Evolutionary conservation across 768 basidiomycete genomes (phyloP), one percentile per base, ranked within the genome.

Genomic region (Infundibulicybe gibba): DNA sequence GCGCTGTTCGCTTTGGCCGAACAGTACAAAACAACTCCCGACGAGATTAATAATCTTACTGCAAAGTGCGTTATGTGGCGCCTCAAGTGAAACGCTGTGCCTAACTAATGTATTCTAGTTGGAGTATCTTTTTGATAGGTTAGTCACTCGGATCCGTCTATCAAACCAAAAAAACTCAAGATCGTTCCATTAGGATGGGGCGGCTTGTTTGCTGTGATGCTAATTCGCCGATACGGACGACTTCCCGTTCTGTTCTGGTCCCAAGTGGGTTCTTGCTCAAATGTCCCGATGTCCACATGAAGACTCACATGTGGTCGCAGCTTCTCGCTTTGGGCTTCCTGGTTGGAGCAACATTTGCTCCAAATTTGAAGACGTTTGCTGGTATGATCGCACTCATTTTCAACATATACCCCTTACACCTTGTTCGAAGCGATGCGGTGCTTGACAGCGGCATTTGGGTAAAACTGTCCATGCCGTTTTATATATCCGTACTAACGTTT

Each of bases 221-320:
- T 81, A 14, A 70, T 78, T 53, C 69, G 76, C 34, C 73, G 75
- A 11, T 77, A 61, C 50, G 81, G 81, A 6, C 74, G 81, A n/a
- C 71, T 83, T 9, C 81, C 81, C 2, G 68, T 81, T 2, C 62
- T 83, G 5, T 82, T 81, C 60, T 82, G 79, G 77, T 75, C 77
- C 0, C 63, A 80, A 63, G 74, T 73, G 46, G 31, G 69, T 47
- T 15, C 17, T 32, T 15, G 12, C 14, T 20, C 3, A n/a, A 9
- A 6, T 12, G 25, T 6, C 5, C 3, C 35, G 10, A 13, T 15
- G 5, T 40, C 31, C 11, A 6, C n/a, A 37, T 11, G 42, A 17
- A 21, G 5, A 21, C 20, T 34, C 38, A 17, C 43, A 17, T 5
- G 21, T 43, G 5, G 17, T 13, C 10, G 10, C 45, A 80, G 74